A percentile compares a stretch with the other conserved stretches of the same genome.
These are phyloP conservation scores for Fusarium agapanthi DNA, from an alignment of 2,329 filamentous ascomycete genomes.

Conservation along the genomic window DNA sequence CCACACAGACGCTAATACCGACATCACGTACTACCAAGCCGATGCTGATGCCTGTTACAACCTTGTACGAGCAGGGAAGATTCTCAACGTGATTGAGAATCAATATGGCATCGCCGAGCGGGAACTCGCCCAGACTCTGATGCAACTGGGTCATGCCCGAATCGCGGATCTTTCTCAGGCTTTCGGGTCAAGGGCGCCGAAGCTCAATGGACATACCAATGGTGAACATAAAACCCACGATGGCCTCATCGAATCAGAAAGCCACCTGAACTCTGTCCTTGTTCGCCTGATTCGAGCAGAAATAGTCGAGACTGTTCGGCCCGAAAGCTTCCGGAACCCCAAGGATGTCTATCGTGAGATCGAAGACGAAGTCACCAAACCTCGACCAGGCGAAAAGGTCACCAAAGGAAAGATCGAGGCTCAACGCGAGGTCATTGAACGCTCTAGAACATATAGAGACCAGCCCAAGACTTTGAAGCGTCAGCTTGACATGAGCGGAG, in stretches of 20 bases:
- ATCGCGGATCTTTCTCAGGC: constrained; percentile 74
- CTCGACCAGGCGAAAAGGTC: constrained; percentile 52
- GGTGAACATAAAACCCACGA: constrained; percentile 44
- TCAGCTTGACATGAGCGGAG: constrained; percentile 56
- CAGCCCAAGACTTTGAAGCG: constrained; percentile 62
- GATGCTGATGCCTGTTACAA: constrained; percentile 84
- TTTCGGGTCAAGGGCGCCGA: constrained; percentile 56
- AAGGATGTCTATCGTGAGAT: constrained; percentile 69
- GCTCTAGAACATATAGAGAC: constrained; percentile 62
- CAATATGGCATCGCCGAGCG: constrained; percentile 79
- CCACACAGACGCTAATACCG: constrained; percentile 68
- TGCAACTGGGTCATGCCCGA: constrained; percentile 80
- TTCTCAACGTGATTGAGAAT: constrained; percentile 77
- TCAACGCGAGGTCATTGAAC: constrained; percentile 62
- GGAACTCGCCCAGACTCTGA: constrained; percentile 76
- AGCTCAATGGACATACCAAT: constrained; percentile 48
- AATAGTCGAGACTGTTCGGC: constrained; percentile 71
- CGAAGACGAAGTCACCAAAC: constrained; percentile 68
- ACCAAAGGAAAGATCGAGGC: constrained; percentile 73
- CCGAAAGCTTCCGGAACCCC: constrained; percentile 66
- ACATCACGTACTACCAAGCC: constrained; percentile 81
- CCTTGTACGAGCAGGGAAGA: constrained; percentile 81
- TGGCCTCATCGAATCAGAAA: constrained; percentile 54
- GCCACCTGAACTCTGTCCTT: constrained; percentile 60
- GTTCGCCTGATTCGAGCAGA: constrained; percentile 69